phyloP scores from a whole-genome alignment of 768 basidiomycete species.

The Cystofilobasidium bisporidii region DNA sequence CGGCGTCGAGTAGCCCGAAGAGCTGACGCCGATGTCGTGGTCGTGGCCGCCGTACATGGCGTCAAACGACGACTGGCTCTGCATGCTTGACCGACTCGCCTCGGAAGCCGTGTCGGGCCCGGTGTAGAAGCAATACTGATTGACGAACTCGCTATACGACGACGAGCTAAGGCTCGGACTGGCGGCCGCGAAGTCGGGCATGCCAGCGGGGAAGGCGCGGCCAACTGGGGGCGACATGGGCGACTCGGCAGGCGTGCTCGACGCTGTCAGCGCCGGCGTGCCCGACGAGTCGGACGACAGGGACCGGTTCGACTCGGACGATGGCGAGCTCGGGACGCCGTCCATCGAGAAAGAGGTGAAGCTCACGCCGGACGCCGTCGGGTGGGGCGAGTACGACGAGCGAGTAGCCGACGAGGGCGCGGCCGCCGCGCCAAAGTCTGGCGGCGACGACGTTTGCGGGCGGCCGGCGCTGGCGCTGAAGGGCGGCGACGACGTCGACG shows the following conservation, averaged over 20 bases:
- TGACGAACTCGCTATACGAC: constrained; percentile 25
- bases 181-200: background rate
- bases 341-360: constrained; percentile 2
- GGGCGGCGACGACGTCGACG: background rate
- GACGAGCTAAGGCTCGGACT: background rate
- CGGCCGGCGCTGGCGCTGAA: background rate
- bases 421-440: background rate
- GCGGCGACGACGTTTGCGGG: background rate
- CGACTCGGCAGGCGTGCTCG: constrained; percentile 18
- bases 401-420: background rate
- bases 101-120: background rate
- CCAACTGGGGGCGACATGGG: constrained; percentile 16
- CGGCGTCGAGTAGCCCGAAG: constrained; percentile 20
- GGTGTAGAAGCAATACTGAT: constrained; percentile 27
- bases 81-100: background rate
- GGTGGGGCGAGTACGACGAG: background rate
- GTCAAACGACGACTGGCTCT: constrained; percentile 7
- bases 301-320: background rate
- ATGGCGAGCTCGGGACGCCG: background rate
- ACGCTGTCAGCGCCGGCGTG: constrained; percentile 12
- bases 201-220: background rate
- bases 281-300: constrained; percentile 3
- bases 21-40: background rate
- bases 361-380: background rate
- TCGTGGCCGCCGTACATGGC: constrained; percentile 4